phyloP scores from a whole-genome alignment of 768 basidiomycete genomes.

The Sistotremastrum suecicum region DNA sequence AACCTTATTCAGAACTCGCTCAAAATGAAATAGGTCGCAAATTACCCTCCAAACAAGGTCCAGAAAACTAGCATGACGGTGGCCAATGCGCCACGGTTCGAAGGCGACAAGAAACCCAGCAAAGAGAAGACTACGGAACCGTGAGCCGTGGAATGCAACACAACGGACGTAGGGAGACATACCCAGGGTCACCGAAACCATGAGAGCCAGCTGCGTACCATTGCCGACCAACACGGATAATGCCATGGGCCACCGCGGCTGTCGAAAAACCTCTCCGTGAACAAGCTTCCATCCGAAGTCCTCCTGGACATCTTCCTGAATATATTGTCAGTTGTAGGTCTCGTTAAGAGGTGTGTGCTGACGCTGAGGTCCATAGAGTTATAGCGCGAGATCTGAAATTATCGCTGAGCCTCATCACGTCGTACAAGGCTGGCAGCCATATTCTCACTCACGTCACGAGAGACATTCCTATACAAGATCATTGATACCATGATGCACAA shows the following conservation, averaged over 20 bases:
- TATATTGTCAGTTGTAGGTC: not conserved
- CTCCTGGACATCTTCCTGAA: slow-evolving; percentile 87
- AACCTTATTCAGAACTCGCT: not conserved
- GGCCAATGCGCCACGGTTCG: slow-evolving; percentile 86
- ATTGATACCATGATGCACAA: slow-evolving; percentile 88
- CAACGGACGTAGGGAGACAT: slow-evolving; percentile 3
- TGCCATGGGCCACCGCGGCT: slow-evolving; percentile 61
- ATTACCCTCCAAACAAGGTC: slow-evolving; percentile 79
- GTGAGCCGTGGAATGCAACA: not conserved
- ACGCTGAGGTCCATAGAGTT: slow-evolving; percentile 88
- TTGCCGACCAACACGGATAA: slow-evolving; percentile 85
- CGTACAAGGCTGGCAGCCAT: not conserved
- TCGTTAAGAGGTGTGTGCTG: slow-evolving; percentile 13
- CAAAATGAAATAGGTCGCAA: not conserved
- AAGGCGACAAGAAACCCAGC: slow-evolving; percentile 87
- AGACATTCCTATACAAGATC: slow-evolving; percentile 75
- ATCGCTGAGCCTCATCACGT: slow-evolving; percentile 7
- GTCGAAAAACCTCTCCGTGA: slow-evolving; percentile 90
- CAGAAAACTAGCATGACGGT: slow-evolving; percentile 92
- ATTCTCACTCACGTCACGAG: slow-evolving; percentile 56
- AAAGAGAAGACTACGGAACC: slow-evolving; percentile 63
- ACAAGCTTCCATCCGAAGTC: slow-evolving; percentile 99
- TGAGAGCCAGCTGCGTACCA: slow-evolving; percentile 70
- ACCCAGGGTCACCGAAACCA: slow-evolving; percentile 84
- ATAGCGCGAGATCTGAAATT: slow-evolving; percentile 71